Conservation (phyloP, 2,329 filamentous ascomycete species). For the Coniella lustricola region DNA sequence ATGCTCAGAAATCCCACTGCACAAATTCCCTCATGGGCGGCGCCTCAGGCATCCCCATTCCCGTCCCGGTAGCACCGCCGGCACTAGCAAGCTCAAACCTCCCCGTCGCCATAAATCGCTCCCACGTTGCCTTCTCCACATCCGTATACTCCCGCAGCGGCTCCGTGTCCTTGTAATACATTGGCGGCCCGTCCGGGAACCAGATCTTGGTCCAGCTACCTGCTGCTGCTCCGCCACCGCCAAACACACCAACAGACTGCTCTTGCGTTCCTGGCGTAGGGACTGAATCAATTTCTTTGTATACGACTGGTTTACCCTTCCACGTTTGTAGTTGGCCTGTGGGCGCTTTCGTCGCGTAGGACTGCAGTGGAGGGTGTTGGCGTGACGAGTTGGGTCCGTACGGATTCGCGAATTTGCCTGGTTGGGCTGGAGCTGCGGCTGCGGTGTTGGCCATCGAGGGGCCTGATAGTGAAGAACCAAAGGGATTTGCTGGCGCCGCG, state of each 20-base stretch:
- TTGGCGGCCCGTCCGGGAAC: slow-evolving; percentile 65
- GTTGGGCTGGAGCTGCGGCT: not conserved
- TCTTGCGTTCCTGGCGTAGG: slow-evolving; percentile 37
- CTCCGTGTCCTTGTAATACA: slow-evolving; percentile 57
- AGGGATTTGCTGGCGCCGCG: not conserved
- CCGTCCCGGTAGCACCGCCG: too few relatives aligned
- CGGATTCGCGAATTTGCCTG: slow-evolving; percentile 11
- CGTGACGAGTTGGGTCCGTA: slow-evolving; percentile 22
- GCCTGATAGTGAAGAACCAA: slow-evolving; percentile 4
- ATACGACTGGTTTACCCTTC: slow-evolving; percentile 26
- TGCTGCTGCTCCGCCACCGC: not conserved
- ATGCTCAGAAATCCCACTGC: slow-evolving; percentile 59
- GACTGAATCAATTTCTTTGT: slow-evolving; percentile 30
- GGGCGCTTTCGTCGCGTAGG: slow-evolving; percentile 23
- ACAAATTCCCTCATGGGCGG: slow-evolving; percentile 74
- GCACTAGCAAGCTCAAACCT: slow-evolving; percentile 48
- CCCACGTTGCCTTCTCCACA: slow-evolving; percentile 21
- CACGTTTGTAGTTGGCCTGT: slow-evolving; percentile 22
- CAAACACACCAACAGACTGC: slow-evolving; percentile 43
- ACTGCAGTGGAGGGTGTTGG: slow-evolving; percentile 25
- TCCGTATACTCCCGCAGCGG: slow-evolving; percentile 37
- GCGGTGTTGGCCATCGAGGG: not conserved
- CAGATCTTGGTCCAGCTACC: slow-evolving; percentile 49
- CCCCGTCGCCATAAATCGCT: slow-evolving; percentile 57
- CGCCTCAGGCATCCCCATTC: slow-evolving; percentile 66